Conservation (phyloP, 2,329 filamentous ascomycete species). For the Diaporthe citrichinensis region DNA sequence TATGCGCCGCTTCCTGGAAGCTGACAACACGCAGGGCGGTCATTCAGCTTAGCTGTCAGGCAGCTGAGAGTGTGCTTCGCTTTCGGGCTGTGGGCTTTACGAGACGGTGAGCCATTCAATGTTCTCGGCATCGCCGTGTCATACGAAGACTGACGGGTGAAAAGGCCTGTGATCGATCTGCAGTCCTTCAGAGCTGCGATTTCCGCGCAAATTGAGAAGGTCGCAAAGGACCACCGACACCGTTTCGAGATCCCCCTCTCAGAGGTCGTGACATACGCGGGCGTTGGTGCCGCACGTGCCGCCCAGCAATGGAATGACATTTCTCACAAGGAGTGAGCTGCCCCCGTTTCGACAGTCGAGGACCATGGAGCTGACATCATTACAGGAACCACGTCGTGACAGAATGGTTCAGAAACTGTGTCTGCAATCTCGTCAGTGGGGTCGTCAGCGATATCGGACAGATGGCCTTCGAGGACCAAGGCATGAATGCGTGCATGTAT, state of each 20-base stretch:
- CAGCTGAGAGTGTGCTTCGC: constrained; percentile 29
- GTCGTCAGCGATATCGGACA: constrained; percentile 15
- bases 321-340: constrained; percentile 11
- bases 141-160: neutral
- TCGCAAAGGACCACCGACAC: neutral
- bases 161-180: constrained; percentile 1
- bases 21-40: constrained; percentile 18
- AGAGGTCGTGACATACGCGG: neutral
- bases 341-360: fast-evolving
- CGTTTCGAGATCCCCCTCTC: constrained; percentile 16
- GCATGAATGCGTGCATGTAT: neutral
- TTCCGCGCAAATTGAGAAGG: neutral
- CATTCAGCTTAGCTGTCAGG: constrained; percentile 16
- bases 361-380: neutral
- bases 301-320: constrained; percentile 29
- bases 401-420: constrained; percentile 31
- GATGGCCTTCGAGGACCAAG: neutral
- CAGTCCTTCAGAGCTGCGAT: constrained; percentile 7
- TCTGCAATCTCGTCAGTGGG: constrained; percentile 29
- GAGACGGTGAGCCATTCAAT: neutral
- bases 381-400: constrained; percentile 23
- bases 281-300: neutral
- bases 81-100: constrained; percentile 9
- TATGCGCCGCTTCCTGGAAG: too few relatives aligned
- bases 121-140: fast-evolving